Evolutionary conservation across 306 rosid genomes (phyloP).

Genomic region (Dryas octopetala): DNA sequence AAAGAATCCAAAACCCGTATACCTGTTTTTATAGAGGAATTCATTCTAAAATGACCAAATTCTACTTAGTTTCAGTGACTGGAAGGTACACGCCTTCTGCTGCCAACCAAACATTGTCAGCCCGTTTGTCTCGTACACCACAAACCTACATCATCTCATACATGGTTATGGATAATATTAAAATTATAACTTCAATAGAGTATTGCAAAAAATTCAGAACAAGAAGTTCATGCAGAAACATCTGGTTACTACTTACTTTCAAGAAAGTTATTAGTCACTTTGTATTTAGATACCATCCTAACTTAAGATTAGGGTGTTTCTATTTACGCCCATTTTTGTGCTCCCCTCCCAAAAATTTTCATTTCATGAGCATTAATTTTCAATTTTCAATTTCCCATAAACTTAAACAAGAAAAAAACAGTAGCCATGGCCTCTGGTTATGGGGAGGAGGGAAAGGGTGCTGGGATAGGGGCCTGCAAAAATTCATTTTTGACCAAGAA

Average conservation of each 20-base stretch:
- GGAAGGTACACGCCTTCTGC: conserved; percentile 98
- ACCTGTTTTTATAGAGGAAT: conserved; percentile 33
- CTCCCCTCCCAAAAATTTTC: too few species aligned
- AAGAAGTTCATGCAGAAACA: conserved; percentile 1
- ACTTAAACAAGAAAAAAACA: too few species aligned
- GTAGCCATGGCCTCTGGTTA: too few species aligned
- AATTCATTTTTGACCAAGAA: too few species aligned
- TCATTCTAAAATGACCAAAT: conserved; percentile 13
- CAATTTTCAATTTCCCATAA: too few species aligned
- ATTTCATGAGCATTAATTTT: too few species aligned
- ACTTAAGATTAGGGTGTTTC: too few species aligned
- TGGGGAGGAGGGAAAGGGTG: too few species aligned
- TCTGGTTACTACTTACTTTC: neutral
- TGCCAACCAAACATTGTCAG: conserved; percentile 92
- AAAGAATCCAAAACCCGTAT: conserved; percentile 31
- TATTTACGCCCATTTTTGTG: too few species aligned
- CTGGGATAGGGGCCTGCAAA: too few species aligned
- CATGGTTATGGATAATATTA: neutral
- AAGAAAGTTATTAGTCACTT: neutral
- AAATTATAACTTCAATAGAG: neutral
- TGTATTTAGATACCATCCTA: too few species aligned
- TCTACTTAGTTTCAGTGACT: conserved; percentile 62
- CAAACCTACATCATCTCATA: conserved; percentile 57
- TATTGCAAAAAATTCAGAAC: neutral
- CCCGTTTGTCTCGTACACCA: conserved; percentile 79